Conservation (phyloP, 495 filamentous ascomycete genomes). For the Cryomyces minteri region DNA sequence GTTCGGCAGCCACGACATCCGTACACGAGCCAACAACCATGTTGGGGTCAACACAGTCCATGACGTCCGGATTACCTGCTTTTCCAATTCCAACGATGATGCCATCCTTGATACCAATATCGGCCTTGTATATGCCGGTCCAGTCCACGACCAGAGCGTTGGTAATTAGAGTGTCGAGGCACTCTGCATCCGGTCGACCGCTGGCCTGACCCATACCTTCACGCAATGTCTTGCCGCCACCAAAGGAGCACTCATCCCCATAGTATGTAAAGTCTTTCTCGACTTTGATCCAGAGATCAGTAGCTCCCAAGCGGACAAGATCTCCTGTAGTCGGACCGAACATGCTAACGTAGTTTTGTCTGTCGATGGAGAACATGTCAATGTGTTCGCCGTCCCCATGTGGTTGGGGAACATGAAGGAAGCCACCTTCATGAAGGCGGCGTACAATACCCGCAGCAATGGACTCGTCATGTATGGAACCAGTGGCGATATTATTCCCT, state of each 20-base stretch:
- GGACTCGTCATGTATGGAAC: constrained; percentile 39
- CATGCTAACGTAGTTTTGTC: constrained; percentile 65
- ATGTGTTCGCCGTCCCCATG: constrained; percentile 32
- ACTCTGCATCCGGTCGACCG: constrained; percentile 48
- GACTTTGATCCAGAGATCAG: constrained; percentile 81
- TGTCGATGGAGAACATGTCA: constrained; percentile 49
- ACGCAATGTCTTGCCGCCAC: constrained; percentile 82
- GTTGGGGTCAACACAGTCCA: constrained; percentile 65
- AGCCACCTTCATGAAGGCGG: constrained; percentile 49
- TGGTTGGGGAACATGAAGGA: constrained; percentile 56
- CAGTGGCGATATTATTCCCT: constrained; percentile 64
- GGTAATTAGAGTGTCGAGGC: constrained; percentile 73
- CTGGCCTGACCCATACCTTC: constrained; percentile 95
- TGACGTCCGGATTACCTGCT: constrained; percentile 90
- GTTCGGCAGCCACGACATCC: constrained; percentile 89
- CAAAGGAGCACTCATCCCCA: constrained; percentile 92
- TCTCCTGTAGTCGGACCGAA: constrained; percentile 90
- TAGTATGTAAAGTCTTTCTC: constrained; percentile 75
- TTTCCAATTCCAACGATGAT: constrained; percentile 85
- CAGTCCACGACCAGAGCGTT: constrained; percentile 89
- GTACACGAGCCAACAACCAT: constrained; percentile 83
- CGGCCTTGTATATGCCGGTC: constrained; percentile 89
- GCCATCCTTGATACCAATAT: constrained; percentile 86
- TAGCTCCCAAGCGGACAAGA: constrained; percentile 59
- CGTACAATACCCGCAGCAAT: constrained; percentile 45